Evolutionary conservation across 2,329 filamentous ascomycete genomes (phyloP).

Genomic region (Botrytis byssoidea): DNA sequence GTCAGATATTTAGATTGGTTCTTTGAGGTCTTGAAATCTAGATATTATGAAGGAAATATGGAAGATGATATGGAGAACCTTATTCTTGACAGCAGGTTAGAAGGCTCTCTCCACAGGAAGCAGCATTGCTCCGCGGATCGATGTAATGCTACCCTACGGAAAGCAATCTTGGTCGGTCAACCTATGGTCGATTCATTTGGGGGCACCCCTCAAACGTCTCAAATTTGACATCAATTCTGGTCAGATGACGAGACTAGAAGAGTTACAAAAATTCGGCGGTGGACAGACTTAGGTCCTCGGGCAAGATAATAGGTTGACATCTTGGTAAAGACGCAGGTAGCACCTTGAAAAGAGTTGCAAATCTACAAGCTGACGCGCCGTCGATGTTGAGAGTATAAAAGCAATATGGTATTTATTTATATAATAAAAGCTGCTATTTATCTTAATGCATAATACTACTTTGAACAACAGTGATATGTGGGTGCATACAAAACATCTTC

Average conservation of each 20-base stretch:
- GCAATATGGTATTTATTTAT: background rate
- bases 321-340: background rate
- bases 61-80: background rate
- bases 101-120: background rate
- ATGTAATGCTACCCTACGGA: background rate
- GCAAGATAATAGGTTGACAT: background rate
- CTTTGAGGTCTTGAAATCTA: constrained; percentile 23
- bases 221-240: background rate
- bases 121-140: background rate
- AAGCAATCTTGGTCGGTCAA: background rate
- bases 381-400: background rate
- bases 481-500: background rate
- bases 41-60: background rate
- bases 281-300: background rate
- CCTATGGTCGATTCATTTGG: background rate
- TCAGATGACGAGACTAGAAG: background rate
- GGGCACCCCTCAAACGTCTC: background rate
- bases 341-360: background rate
- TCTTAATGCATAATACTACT: background rate
- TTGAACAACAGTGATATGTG: background rate
- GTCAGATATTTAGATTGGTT: constrained; percentile 65
- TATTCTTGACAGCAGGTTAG: background rate
- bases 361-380: background rate
- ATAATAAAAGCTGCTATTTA: background rate
- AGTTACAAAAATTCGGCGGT: background rate